A percentile compares a stretch with the other conserved stretches of the same genome.
phyloP scores from a whole-genome alignment of 495 filamentous ascomycete species.

The Penicillium paxilli region DNA sequence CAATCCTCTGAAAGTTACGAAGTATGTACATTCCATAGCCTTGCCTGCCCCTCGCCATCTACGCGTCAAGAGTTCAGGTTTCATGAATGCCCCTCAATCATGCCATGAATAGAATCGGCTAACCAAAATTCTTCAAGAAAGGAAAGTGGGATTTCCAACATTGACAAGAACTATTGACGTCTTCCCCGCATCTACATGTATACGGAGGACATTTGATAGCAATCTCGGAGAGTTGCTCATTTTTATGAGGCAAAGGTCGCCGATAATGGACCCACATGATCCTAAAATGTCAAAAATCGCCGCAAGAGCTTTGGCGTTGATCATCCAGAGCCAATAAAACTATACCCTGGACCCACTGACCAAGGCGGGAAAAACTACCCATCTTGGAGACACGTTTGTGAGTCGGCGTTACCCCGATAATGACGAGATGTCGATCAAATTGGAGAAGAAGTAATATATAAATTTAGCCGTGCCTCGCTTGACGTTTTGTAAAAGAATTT shows the following conservation, averaged over 20 bases:
- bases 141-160: not conserved
- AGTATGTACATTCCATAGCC: too few relatives aligned
- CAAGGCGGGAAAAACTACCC: constrained; percentile 12
- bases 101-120: too few relatives aligned
- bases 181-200: not conserved
- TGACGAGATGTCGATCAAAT: not conserved
- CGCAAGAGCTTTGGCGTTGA: not conserved
- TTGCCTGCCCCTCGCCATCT: too few relatives aligned
- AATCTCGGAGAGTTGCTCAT: not conserved
- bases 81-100: too few relatives aligned
- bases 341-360: not conserved
- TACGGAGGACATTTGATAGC: too few relatives aligned
- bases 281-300: constrained; percentile 1
- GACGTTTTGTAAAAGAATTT: not conserved
- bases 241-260: not conserved
- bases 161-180: not conserved
- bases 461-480: not conserved
- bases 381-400: not conserved
- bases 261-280: not conserved
- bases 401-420: not conserved
- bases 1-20: too few relatives aligned
- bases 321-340: not conserved
- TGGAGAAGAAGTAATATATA: not conserved
- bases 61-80: too few relatives aligned
- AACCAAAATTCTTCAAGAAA: not conserved